Conservation (phyloP, 2,329 filamentous ascomycete species). For the Hypoxylon rubiginosum region DNA sequence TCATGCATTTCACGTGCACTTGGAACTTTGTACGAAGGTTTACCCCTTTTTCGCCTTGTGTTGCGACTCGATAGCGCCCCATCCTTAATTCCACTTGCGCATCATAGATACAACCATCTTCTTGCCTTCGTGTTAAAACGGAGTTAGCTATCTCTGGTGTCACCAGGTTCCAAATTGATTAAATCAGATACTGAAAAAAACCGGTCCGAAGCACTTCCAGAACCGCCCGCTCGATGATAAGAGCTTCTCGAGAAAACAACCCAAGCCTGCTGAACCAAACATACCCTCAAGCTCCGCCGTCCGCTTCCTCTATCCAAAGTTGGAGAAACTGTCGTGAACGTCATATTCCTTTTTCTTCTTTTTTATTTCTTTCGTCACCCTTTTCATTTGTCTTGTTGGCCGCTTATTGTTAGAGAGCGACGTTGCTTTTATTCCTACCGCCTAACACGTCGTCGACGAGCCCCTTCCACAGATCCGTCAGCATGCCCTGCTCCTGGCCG, state of each 20-base stretch:
- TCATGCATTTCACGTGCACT: not conserved
- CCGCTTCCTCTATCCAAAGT: no score
- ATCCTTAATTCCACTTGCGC: constrained; percentile 11
- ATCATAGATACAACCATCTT: constrained; percentile 13
- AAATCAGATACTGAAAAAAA: constrained; percentile 34
- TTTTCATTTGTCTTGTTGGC: constrained; percentile 23
- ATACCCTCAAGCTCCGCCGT: no score
- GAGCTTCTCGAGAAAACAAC: constrained; percentile 35
- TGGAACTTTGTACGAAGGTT: not conserved
- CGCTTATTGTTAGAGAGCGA: constrained; percentile 44
- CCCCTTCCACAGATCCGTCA: constrained; percentile 69
- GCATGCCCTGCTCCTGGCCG: constrained; percentile 60
- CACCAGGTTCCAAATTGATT: constrained; percentile 28
- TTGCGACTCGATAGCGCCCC: constrained; percentile 14
- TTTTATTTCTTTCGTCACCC: constrained; percentile 25
- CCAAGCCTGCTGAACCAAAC: not conserved
- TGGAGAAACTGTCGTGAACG: not conserved
- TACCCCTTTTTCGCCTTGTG: constrained; percentile 1
- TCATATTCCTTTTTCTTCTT: not conserved
- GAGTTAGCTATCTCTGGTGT: constrained; percentile 7
- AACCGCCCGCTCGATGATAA: constrained; percentile 38
- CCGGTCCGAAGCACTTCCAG: constrained; percentile 42
- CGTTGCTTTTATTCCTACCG: constrained; percentile 46
- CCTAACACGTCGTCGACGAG: constrained; percentile 65
- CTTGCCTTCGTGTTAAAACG: constrained; percentile 12